Conservation (phyloP, 768 basidiomycete species). For the Boletus rubroflammeus region DNA sequence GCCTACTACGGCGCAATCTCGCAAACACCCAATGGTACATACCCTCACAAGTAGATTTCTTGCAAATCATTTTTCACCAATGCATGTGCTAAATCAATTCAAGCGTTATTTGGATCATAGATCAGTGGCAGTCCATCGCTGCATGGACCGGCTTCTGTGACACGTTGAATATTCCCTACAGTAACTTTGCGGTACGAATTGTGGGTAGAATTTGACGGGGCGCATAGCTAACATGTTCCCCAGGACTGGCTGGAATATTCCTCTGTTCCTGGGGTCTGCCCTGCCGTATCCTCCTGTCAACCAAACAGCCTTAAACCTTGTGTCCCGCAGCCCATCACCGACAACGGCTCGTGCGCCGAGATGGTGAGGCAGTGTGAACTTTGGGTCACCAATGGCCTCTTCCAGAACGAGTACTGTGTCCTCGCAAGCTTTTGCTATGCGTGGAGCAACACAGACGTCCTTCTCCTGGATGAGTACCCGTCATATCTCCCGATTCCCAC, state of each 20-base stretch:
- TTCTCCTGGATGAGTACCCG: constrained; percentile 17
- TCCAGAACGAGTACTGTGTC: constrained; percentile 25
- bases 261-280: constrained; percentile 17
- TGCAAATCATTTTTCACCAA: neutral
- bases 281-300: constrained; percentile 14
- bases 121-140: constrained; percentile 17
- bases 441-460: constrained; percentile 20
- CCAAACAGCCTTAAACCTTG: constrained; percentile 4
- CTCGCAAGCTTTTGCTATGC: constrained; percentile 26
- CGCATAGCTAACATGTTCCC: neutral
- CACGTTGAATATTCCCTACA: constrained; percentile 20
- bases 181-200: constrained; percentile 16
- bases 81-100: neutral
- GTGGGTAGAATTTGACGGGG: neutral
- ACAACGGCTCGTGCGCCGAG: constrained; percentile 22
- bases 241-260: constrained; percentile 27
- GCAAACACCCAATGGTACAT: constrained; percentile 14
- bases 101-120: constrained; percentile 7
- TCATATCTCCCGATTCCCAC: constrained; percentile 1
- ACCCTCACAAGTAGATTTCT: constrained; percentile 13
- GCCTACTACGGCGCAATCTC: constrained; percentile 20
- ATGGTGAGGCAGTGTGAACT: constrained; percentile 15
- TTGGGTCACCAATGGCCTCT: constrained; percentile 20
- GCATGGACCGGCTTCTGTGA: constrained; percentile 24
- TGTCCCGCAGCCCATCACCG: constrained; percentile 19